Conservation (phyloP, 495 filamentous ascomycete genomes). For the Neurospora sp. region DNA sequence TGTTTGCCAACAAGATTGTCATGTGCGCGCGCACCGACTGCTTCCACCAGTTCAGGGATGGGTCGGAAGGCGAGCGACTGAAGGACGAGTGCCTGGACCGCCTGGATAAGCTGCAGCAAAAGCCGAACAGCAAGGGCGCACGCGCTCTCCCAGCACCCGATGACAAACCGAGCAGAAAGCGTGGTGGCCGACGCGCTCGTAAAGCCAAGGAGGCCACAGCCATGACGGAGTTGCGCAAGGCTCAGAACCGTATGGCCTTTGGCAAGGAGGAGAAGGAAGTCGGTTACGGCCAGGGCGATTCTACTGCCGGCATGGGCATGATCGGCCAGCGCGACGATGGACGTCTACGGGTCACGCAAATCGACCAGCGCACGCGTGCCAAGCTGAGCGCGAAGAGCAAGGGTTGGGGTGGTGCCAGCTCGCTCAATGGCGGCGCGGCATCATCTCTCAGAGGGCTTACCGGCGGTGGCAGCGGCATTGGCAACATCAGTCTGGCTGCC, state of each 20-base stretch:
- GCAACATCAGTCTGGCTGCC: conserved; percentile 57
- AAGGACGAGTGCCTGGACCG: conserved; percentile 74
- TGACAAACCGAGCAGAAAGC: conserved; percentile 89
- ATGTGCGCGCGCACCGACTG: conserved; percentile 83
- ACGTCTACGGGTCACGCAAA: conserved; percentile 73
- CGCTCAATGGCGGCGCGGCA: conserved; percentile 55
- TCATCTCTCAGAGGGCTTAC: conserved; percentile 66
- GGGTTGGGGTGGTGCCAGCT: conserved; percentile 76
- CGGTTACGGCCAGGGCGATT: conserved; percentile 80
- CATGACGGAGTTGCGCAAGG: conserved; percentile 94
- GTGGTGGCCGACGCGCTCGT: conserved; percentile 80
- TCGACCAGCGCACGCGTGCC: conserved; percentile 86
- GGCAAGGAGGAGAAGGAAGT: conserved; percentile 93
- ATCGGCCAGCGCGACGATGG: conserved; percentile 82
- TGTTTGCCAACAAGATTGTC: conserved; percentile 86
- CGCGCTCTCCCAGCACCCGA: conserved; percentile 89
- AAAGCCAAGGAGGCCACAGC: conserved; percentile 96
- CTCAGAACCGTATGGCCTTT: conserved; percentile 92
- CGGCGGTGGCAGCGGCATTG: conserved; percentile 41
- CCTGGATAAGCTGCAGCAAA: conserved; percentile 88
- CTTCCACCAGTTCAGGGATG: conserved; percentile 73
- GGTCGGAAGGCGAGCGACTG: conserved; percentile 74
- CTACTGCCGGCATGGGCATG: conserved; percentile 87
- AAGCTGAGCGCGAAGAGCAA: conserved; percentile 92
- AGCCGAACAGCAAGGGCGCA: conserved; percentile 80